These are phyloP conservation scores for Oryza meyeriana DNA, from an alignment of 176 grass and related monocot species.

Conservation along the genomic window DNA sequence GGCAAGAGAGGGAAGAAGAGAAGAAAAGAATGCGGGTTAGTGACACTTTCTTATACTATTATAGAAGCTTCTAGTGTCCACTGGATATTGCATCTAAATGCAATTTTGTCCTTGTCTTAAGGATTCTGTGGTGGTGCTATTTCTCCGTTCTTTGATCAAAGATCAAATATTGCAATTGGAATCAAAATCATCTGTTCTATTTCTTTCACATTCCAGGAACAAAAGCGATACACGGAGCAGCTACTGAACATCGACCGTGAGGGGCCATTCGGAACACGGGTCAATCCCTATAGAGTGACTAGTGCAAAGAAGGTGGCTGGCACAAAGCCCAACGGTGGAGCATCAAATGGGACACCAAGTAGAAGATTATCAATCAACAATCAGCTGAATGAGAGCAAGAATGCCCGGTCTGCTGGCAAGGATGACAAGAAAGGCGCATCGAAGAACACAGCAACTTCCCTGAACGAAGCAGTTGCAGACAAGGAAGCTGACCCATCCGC, in stretches of 20 bases:
- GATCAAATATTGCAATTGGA: background rate
- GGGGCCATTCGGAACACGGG: slow-evolving; percentile 27
- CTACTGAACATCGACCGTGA: slow-evolving; percentile 43
- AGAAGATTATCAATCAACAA: slow-evolving; percentile 58
- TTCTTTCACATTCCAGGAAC: slow-evolving; percentile 50
- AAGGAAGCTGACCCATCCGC: slow-evolving; percentile 35
- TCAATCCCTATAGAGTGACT: slow-evolving; percentile 46
- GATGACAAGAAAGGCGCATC: slow-evolving; percentile 45
- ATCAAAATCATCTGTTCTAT: background rate
- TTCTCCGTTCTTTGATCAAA: background rate
- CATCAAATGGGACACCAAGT: slow-evolving; percentile 40
- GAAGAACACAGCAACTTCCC: background rate
- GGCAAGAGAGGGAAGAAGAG: slow-evolving; percentile 81
- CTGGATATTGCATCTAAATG: background rate
- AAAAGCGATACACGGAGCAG: slow-evolving; percentile 55
- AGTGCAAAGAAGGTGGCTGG: slow-evolving; percentile 49
- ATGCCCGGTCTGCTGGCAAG: slow-evolving; percentile 40
- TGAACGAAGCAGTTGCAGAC: slow-evolving; percentile 3
- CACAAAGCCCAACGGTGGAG: slow-evolving; percentile 38
- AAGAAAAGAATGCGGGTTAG: slow-evolving; percentile 66
- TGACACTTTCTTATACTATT: background rate
- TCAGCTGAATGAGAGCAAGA: slow-evolving; percentile 40
- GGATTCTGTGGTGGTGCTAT: background rate
- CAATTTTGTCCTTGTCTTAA: background rate
- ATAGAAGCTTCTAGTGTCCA: background rate